phyloP scores from a whole-genome alignment of 352 stramenopile species.

The Globisporangium ultimum region DNA sequence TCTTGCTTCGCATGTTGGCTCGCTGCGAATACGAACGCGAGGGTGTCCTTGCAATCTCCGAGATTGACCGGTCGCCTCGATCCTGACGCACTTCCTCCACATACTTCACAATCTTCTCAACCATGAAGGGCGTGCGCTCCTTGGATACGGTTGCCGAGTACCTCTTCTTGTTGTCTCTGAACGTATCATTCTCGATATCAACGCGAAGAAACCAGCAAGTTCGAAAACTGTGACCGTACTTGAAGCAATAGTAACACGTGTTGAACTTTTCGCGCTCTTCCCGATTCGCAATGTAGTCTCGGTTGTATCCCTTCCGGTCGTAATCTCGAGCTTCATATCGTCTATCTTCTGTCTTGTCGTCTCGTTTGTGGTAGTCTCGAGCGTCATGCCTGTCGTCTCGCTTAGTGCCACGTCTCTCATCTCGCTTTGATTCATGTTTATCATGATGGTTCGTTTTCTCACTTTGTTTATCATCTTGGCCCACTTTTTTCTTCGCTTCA shows the following conservation, averaged over 20 bases:
- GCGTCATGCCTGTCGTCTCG: constrained; percentile 14
- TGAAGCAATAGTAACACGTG: constrained; percentile 44
- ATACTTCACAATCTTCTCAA: constrained; percentile 35
- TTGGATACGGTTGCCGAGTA: constrained; percentile 33
- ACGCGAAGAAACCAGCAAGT: constrained; percentile 37
- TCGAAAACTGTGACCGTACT: constrained; percentile 33
- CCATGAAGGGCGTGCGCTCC: constrained; percentile 30
- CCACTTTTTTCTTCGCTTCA: constrained; percentile 1
- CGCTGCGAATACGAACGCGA: constrained; percentile 5
- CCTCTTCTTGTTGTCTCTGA: constrained; percentile 26
- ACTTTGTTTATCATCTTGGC: constrained; percentile 1
- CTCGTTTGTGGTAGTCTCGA: constrained; percentile 4
- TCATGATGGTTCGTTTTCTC: neutral
- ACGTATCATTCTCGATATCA: constrained; percentile 34
- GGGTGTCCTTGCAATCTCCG: neutral
- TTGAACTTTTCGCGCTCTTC: constrained; percentile 9
- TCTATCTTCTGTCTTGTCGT: constrained; percentile 2
- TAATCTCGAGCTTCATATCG: constrained; percentile 16
- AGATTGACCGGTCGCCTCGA: neutral
- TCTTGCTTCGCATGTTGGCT: constrained; percentile 4
- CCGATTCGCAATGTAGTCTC: constrained; percentile 4
- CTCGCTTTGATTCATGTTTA: neutral
- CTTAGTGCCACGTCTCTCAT: constrained; percentile 1
- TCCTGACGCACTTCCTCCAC: constrained; percentile 20
- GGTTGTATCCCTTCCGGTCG: neutral